phyloP scores from a whole-genome alignment of 371 early-diverging fungal species.

The Circinella minor region DNA sequence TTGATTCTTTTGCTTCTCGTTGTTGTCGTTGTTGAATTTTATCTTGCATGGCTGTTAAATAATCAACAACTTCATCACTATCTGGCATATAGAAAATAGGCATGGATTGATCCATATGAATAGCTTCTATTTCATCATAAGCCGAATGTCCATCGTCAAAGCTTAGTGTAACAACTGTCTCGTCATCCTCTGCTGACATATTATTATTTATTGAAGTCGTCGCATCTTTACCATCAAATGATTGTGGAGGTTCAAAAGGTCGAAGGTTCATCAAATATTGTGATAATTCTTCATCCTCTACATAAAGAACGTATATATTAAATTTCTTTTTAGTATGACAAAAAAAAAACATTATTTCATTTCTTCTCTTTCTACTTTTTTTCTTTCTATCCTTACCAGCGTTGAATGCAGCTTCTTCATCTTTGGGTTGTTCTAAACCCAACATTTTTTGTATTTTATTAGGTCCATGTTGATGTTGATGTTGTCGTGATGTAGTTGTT shows the following conservation, averaged over 20 bases:
- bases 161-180: slow-evolving; percentile 7
- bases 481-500: slow-evolving; percentile 5
- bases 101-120: slow-evolving; percentile 20
- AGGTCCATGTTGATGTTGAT: not conserved
- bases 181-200: not conserved
- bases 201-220: not conserved
- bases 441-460: slow-evolving; percentile 17
- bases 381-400: not conserved
- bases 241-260: slow-evolving; percentile 40
- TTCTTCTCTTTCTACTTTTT: not conserved
- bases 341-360: not conserved
- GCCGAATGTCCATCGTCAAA: slow-evolving; percentile 10
- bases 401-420: slow-evolving; percentile 3
- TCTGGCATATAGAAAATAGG: slow-evolving; percentile 53
- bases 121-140: slow-evolving; percentile 14
- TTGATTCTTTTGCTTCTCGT: slow-evolving; percentile 8
- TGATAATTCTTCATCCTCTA: slow-evolving; percentile 37
- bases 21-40: slow-evolving; percentile 16
- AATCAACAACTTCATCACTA: slow-evolving; percentile 45
- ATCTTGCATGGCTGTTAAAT: slow-evolving; percentile 36
- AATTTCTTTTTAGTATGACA: not conserved
- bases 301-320: not conserved
- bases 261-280: slow-evolving; percentile 36
- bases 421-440: slow-evolving; percentile 16
- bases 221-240: not conserved